A percentile compares a stretch with the other conserved stretches of the same genome.
Conservation (phyloP, 169 alveolate species). For the Toxoplasma gondii region DNA sequence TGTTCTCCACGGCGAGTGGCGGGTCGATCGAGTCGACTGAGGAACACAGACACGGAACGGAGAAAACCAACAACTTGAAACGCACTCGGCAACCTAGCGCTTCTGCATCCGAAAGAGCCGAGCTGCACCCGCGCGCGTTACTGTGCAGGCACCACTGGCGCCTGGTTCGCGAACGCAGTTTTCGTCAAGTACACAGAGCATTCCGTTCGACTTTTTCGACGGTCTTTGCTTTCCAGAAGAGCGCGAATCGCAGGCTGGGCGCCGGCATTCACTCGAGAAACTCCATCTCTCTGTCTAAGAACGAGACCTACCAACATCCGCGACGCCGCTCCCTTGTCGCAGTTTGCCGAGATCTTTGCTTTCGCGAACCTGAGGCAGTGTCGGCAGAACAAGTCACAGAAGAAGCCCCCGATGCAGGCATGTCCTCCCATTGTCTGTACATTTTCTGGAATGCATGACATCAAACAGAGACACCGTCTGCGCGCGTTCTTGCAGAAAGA, state of each 20-base stretch:
- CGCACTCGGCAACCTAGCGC: background rate
- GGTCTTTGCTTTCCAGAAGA: no score
- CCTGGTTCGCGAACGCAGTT: background rate
- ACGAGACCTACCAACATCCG: constrained; percentile 52
- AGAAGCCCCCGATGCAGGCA: background rate
- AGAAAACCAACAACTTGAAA: background rate
- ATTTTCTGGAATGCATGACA: no score
- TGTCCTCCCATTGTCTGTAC: no score
- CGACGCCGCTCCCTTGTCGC: constrained; percentile 59
- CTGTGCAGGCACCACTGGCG: background rate
- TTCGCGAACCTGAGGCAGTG: constrained; percentile 36
- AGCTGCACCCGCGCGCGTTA: background rate
- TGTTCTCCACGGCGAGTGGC: constrained; percentile 17
- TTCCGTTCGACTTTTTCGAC: no score
- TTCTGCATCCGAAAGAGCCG: background rate
- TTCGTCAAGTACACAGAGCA: no score
- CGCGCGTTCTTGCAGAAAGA: no score
- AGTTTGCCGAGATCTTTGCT: constrained; percentile 50
- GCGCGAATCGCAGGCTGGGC: no score
- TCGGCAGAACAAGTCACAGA: background rate
- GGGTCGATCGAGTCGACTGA: constrained; percentile 38
- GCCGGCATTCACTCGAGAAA: no score
- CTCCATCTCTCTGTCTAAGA: no score
- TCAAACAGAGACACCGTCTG: no score
- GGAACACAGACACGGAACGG: background rate